phyloP scores from a whole-genome alignment of 2,329 filamentous ascomycete species.

The Xylaria sp. region DNA sequence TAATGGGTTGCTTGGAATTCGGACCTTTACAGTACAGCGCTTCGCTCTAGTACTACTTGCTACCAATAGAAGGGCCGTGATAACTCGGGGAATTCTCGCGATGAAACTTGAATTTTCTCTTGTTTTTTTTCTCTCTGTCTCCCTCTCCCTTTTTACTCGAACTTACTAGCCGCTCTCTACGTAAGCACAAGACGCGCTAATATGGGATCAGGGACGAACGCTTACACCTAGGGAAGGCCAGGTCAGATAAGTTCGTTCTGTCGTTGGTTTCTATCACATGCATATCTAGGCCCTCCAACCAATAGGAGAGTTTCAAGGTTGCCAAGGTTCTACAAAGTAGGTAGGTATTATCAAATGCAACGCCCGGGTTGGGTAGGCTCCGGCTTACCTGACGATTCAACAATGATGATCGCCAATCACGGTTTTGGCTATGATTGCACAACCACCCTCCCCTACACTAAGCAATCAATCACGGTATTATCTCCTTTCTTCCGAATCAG shows the following conservation, averaged over 20 bases:
- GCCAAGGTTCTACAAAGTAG: no score
- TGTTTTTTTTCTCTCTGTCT: not conserved
- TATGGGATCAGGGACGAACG: not conserved
- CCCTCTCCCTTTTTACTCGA: no score
- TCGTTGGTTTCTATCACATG: constrained; percentile 20
- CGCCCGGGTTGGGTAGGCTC: not conserved
- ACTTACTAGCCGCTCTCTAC: not conserved
- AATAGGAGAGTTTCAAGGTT: not conserved
- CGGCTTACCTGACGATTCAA: not conserved
- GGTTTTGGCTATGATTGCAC: constrained; percentile 16
- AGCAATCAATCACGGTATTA: not conserved
- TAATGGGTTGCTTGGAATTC: constrained; percentile 40
- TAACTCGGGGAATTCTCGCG: constrained; percentile 15
- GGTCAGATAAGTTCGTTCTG: not conserved
- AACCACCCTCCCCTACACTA: constrained; percentile 7
- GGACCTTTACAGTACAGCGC: not conserved
- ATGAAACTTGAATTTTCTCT: not conserved
- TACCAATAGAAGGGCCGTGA: constrained; percentile 21
- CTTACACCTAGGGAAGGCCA: not conserved
- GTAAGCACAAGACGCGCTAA: not conserved
- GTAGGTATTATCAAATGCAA: not conserved
- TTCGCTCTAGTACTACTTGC: not conserved
- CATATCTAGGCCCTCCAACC: not conserved
- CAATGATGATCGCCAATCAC: constrained; percentile 6
- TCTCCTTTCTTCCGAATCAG: constrained; percentile 11